Evolutionary conservation across 2,329 filamentous ascomycete species (phyloP).

Genomic region (Arthrobotrys iridis): DNA sequence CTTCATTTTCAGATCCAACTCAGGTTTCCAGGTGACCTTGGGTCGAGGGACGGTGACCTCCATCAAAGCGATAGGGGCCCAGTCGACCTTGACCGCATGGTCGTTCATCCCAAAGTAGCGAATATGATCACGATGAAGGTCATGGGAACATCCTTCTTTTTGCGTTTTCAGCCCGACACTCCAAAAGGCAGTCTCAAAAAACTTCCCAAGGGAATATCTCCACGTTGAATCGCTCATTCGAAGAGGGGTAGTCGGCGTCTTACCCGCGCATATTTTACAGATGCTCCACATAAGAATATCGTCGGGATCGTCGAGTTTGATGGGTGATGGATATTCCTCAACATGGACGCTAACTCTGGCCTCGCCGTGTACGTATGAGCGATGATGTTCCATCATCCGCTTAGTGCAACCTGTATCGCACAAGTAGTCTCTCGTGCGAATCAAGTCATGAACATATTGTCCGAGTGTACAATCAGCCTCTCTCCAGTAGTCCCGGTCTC

Average conservation of each 20-base stretch:
- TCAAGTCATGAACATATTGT: constrained; percentile 93
- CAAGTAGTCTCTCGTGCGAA: constrained; percentile 76
- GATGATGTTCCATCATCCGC: constrained; percentile 89
- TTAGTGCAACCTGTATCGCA: constrained; percentile 88
- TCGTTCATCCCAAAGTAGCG: constrained; percentile 91
- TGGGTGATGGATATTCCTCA: constrained; percentile 75
- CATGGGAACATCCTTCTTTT: constrained; percentile 83
- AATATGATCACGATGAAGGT: constrained; percentile 90
- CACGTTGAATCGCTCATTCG: constrained; percentile 94
- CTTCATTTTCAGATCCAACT: constrained; percentile 88
- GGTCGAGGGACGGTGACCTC: constrained; percentile 93
- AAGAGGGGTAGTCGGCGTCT: constrained; percentile 77
- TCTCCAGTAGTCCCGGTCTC: constrained; percentile 71
- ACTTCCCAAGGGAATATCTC: constrained; percentile 99
- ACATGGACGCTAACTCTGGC: constrained; percentile 92
- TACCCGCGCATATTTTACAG: constrained; percentile 89
- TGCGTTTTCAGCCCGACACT: constrained; percentile 80
- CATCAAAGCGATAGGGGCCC: constrained; percentile 88
- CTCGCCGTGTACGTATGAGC: constrained; percentile 96
- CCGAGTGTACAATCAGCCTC: constrained; percentile 86
- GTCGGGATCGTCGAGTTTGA: constrained; percentile 67
- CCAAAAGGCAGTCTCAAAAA: constrained; percentile 97
- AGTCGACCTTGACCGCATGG: constrained; percentile 86
- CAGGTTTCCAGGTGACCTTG: constrained; percentile 96
- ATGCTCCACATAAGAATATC: constrained; percentile 98